A percentile compares a stretch with the other conserved stretches of the same genome.
phyloP scores from a whole-genome alignment of 805 yeast species.

The Wickerhamomyces strasburgensis region DNA sequence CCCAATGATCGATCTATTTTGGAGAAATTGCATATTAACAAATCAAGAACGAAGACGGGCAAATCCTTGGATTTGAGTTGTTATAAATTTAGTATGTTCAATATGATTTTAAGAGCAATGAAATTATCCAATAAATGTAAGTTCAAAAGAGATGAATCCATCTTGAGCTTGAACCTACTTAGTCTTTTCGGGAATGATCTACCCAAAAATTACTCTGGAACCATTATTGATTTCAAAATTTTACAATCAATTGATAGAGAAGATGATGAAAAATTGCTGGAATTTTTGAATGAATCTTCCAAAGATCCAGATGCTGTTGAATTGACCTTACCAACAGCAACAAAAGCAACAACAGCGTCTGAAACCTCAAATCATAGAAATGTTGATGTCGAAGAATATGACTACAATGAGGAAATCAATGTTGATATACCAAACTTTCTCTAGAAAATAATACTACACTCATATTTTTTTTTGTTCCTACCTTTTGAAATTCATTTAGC shows the following conservation, averaged over 20 bases:
- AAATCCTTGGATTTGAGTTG: slow-evolving; percentile 35
- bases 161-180: slow-evolving; percentile 41
- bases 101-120: slow-evolving; percentile 44
- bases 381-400: slow-evolving; percentile 51
- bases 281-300: slow-evolving; percentile 1
- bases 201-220: slow-evolving; percentile 36
- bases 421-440: slow-evolving; percentile 23
- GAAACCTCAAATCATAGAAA: not conserved
- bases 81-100: slow-evolving; percentile 46
- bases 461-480: not conserved
- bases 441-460: slow-evolving; percentile 2
- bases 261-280: slow-evolving; percentile 2
- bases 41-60: no score
- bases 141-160: slow-evolving; percentile 45
- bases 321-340: not conserved
- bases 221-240: slow-evolving; percentile 35
- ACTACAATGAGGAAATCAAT: slow-evolving; percentile 26
- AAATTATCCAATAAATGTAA: slow-evolving; percentile 48
- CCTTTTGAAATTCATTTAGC: not conserved
- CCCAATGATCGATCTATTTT: slow-evolving; percentile 60
- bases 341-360: not conserved
- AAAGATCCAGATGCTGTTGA: slow-evolving; percentile 3
- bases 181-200: slow-evolving; percentile 28
- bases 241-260: slow-evolving; percentile 23
- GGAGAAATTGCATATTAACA: slow-evolving; percentile 47